A percentile compares a stretch with the other conserved stretches of the same genome.
Conservation (phyloP, 1,284 basidiomycete genomes). For the Naganishia liquefaciens region DNA sequence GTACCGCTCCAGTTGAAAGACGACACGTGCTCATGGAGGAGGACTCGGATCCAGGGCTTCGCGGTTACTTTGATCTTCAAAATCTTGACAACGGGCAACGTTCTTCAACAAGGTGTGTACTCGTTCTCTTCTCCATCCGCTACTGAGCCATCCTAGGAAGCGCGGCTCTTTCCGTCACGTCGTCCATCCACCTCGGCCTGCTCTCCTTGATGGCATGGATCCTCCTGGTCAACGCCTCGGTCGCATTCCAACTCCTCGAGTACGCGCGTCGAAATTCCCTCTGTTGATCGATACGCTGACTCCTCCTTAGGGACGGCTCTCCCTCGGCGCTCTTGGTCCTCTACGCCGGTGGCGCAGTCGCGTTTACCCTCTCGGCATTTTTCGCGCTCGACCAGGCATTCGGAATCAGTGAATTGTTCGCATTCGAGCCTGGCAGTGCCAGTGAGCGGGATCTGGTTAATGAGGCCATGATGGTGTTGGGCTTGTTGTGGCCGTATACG, state of each 20-base stretch:
- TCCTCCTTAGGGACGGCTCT: constrained; percentile 64
- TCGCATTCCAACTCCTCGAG: constrained; percentile 70
- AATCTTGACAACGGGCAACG: constrained; percentile 71
- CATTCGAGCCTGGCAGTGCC: constrained; percentile 56
- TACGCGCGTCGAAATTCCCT: constrained; percentile 37
- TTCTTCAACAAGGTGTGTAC: constrained; percentile 63
- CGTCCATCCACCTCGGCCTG: constrained; percentile 68
- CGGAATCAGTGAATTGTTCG: constrained; percentile 63
- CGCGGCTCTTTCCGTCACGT: constrained; percentile 66
- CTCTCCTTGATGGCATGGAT: constrained; percentile 74
- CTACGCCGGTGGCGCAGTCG: constrained; percentile 61
- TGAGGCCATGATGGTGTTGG: constrained; percentile 73
- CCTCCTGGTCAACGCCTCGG: constrained; percentile 72
- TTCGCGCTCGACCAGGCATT: constrained; percentile 75
- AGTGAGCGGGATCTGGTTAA: constrained; percentile 59
- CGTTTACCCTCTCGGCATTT: constrained; percentile 72
- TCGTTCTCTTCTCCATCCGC: background rate
- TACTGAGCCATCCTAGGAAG: constrained; percentile 56
- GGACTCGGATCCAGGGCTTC: constrained; percentile 58
- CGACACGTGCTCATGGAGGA: background rate
- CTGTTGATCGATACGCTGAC: background rate
- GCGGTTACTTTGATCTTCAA: constrained; percentile 72
- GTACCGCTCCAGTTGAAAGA: constrained; percentile 11
- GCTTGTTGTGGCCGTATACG: constrained; percentile 78
- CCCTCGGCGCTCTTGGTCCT: constrained; percentile 56